Evolutionary conservation across 441 rosid species (phyloP).

Genomic region (Syzygium syzygioides): DNA sequence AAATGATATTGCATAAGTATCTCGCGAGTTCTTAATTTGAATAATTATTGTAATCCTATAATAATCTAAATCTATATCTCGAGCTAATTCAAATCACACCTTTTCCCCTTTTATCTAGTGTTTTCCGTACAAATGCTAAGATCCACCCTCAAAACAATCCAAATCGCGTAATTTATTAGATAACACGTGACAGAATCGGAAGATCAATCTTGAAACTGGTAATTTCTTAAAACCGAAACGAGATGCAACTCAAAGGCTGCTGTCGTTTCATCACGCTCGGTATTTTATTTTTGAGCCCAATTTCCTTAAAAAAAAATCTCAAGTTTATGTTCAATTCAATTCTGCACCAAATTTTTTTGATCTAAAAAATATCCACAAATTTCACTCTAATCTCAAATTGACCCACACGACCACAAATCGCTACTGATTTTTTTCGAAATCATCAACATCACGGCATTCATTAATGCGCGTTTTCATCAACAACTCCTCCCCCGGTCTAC

Average conservation of each 20-base stretch:
- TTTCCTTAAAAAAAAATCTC: not conserved
- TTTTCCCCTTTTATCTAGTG: not conserved
- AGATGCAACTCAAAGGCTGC: not conserved
- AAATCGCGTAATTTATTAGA: not conserved
- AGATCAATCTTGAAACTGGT: not conserved
- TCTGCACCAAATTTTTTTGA: too few relatives aligned
- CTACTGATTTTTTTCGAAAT: not conserved
- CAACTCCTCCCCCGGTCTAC: accelerated
- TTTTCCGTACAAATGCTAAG: not conserved
- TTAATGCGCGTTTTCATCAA: not conserved
- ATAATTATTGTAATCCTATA: not conserved
- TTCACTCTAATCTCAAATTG: not conserved
- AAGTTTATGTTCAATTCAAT: not conserved
- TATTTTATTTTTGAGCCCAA: not conserved
- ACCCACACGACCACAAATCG: accelerated
- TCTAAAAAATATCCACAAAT: too few relatives aligned
- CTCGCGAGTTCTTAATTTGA: not conserved
- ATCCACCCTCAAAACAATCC: not conserved
- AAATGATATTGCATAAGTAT: not conserved
- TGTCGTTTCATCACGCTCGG: not conserved
- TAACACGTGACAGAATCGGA: not conserved
- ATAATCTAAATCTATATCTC: not conserved
- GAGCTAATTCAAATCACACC: not conserved
- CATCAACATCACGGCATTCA: not conserved
- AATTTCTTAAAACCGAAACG: not conserved